Conservation (phyloP, 176 grass and related monocot species). For the Eleusine coracana region DNA sequence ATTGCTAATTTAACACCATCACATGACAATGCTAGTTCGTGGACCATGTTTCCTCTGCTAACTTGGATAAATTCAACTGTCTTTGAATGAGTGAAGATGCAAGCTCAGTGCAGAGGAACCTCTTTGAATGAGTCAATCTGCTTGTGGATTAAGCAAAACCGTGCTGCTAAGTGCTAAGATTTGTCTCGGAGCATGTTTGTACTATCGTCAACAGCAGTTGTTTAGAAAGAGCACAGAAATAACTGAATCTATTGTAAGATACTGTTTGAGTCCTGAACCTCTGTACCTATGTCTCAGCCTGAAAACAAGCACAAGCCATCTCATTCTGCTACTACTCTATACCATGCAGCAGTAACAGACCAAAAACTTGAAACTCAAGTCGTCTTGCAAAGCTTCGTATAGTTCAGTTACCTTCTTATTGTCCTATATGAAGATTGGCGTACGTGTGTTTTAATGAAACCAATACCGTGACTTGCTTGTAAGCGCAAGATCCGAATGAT, state of each 20-base stretch:
- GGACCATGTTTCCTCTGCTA: not conserved
- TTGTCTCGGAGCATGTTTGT: conserved; percentile 30
- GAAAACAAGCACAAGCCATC: conserved; percentile 41
- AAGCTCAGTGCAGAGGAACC: not conserved
- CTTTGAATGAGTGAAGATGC: conserved; percentile 1
- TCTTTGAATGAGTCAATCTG: conserved; percentile 24
- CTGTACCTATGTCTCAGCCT: conserved; percentile 35
- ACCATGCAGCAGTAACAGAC: not conserved
- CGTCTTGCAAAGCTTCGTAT: conserved; percentile 1
- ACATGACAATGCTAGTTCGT: too few relatives aligned
- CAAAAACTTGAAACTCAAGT: conserved; percentile 23
- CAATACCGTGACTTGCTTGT: not conserved
- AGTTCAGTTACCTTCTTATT: conserved; percentile 16
- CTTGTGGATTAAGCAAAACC: not conserved
- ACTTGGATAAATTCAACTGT: not conserved
- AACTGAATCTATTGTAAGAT: conserved; percentile 18
- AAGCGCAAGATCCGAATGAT: not conserved
- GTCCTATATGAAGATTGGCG: not conserved
- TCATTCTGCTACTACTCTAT: not conserved
- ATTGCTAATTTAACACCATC: not conserved
- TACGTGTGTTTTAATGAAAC: not conserved
- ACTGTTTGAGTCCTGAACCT: conserved; percentile 38
- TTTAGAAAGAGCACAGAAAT: conserved; percentile 11
- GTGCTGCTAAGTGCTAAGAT: too few relatives aligned
- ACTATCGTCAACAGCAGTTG: conserved; percentile 6